Base-by-base conservation (phyloP, 1,284 basidiomycete genomes). In the Austroboletus rostrupii region DNA sequence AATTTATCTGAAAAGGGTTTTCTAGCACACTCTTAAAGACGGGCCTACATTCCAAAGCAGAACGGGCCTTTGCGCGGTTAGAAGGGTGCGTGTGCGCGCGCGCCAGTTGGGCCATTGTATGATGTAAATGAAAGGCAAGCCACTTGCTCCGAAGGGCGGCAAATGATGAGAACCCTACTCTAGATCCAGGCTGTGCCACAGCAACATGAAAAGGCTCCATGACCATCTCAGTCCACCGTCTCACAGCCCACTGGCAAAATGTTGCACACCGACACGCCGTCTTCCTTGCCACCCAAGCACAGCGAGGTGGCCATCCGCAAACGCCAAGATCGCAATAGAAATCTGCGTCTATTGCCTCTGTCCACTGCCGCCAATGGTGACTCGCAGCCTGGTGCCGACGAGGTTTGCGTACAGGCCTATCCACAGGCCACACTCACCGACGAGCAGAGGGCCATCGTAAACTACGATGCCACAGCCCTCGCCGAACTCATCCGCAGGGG, bases 11-110 rank as follows among this genome's bases (percentile, higher is more conserved):
- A 58, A 86, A 85, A 2, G 88, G 87, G 55, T 79, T 89, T 47
- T 83, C 81, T 17, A 90, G 69, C 2, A 85, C 83, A 52, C 77
- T 77, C 56, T 81, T 89, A 69, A 81, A 87, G 0, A 83, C 79
- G 1, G 72, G 67, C 59, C 81, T 89, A 28, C 73, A 68, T 40
- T 79, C 72, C 49, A 58, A 19, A 13, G 55, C 57, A 23, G 73
- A 69, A 41, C 71, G 71, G n/a, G 68, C 62, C 57, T 73, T 81
- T 23, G 76, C 77, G 32, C 86, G 78, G 57, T 85, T 86, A 2
- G 86, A 85, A 14, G 66, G 65, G 52, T 81, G 77, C 4, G 68
- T 75, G 52, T 85, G 76, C 3, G 70, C 70, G 38, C 73, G 74
- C 26, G 73, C 81, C 9, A 69, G 61, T 50, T 74, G 75, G 40